Base-by-base conservation (phyloP, 176 grass and related monocot species). In the Cenchrus fungigraminus region DNA sequence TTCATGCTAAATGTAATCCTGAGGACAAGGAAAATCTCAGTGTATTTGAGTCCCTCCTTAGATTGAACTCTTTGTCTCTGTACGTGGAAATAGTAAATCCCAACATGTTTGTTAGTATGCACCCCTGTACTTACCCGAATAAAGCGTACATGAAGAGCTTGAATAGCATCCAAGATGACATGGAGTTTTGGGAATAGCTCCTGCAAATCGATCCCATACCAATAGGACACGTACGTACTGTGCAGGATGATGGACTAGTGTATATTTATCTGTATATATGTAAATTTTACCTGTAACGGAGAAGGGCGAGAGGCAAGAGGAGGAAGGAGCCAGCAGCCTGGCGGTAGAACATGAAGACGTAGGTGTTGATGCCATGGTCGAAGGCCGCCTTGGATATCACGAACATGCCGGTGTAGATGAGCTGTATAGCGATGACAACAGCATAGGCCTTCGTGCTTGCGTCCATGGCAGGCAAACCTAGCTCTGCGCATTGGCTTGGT, bases 141-240 rank as follows among this genome's bases (percentile, higher is more conserved):
- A 93, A 82, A 34, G 91, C 83, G 73, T 31, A 87, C 13, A 96
- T 15, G 86, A 96, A 96, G 61, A 96, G 54, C 88, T 93, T 96
- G 12, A 91, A 16, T 4, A 87, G 55, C 68, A 93, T 3, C 31
- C 63, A 19, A 5, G 71, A 89, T 0, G 91, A 57, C 77, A 96
- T 37, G 29, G 86, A 77, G 32, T 71, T 54, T 49, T 7, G 46
- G 8, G 46, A 31, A 5, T 72, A 87, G 62, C 74, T 79, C 94
- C 91, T 96, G 1, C 76, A 80, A n/a, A 60, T 58, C 6, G 6
- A 20, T 16, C 14, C 52, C 52, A 6, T 15, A 53, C 51, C 12
- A 53, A 53, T 19, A 19, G 15, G 14, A 56, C 13, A 17, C 6
- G 1, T 20, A 58, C 8, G 9, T n/a, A 59, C 19, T 59, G 57